phyloP scores from a whole-genome alignment of 768 basidiomycete genomes.

The Russula emetica region DNA sequence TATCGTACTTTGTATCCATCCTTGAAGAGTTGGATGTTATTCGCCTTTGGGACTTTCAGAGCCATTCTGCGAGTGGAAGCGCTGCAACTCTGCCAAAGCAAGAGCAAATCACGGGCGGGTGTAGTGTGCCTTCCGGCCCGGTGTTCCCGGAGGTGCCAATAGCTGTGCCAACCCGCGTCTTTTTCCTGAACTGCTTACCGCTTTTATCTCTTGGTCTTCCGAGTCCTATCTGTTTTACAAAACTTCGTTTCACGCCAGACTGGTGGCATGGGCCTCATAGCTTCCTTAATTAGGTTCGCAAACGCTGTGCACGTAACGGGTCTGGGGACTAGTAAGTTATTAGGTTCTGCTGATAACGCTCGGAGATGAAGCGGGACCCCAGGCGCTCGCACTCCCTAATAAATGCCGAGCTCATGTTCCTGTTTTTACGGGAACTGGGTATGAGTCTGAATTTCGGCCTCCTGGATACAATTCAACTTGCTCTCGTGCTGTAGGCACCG shows the following conservation, averaged over 20 bases:
- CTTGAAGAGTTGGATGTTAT: slow-evolving; percentile 90
- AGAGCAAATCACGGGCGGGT: background rate
- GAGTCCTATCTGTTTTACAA: background rate
- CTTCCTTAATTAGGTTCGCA: background rate
- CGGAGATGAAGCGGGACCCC: slow-evolving; percentile 6
- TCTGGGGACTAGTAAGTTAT: slow-evolving; percentile 6
- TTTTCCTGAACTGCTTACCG: too few species aligned
- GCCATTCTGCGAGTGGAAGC: slow-evolving; percentile 52
- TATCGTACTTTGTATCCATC: slow-evolving; percentile 84
- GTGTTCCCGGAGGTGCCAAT: background rate
- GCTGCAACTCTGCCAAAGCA: background rate
- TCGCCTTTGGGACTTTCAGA: slow-evolving; percentile 88
- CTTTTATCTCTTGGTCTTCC: too few species aligned
- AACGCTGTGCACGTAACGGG: background rate
- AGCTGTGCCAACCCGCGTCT: too few species aligned
- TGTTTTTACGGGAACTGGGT: background rate
- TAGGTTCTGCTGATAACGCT: slow-evolving; percentile 4
- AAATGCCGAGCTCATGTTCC: background rate
- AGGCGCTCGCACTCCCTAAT: background rate
- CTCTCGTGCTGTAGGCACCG: background rate
- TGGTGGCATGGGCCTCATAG: background rate
- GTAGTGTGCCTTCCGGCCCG: background rate
- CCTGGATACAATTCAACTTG: background rate
- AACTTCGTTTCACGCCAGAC: background rate
- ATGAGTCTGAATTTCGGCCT: background rate